Evolutionary conservation across 1,139 yeast species (phyloP), one percentile per base, ranked within the genome.

Genomic region (Saccharomyces pastorianus): DNA sequence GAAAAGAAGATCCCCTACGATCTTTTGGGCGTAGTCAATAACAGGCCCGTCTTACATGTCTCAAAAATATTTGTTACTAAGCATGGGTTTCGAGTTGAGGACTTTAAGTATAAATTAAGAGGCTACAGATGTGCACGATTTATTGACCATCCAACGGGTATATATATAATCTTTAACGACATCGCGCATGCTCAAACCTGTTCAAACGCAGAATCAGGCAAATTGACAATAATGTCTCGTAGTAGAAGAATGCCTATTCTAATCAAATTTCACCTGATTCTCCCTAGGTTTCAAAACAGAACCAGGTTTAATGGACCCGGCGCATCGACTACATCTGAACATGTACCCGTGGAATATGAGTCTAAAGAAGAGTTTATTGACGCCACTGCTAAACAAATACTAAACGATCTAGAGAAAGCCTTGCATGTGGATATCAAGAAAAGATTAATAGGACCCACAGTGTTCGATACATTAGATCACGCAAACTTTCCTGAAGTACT

Each of bases 351-450:
- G 8, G 42, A 25, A n/a, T 68, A 67, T 50, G 41, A 48, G 1
- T 57, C 64, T 2, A 57, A 57, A 27, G 65, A 61, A 28, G 66
- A 63, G 14, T 64, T 76, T 1, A 69, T 82, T 8, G 80, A 79
- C 32, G 88, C 84, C 54, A 86, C 96, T 0, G 74, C 81, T 1
- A 74, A 78, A 47, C 72, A 79, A 58, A 73, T 89, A 47, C 68
- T 83, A 38, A 80, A 79, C 55, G 96, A 89, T 58, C 76, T 89
- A 53, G 81, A 81, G 58, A 73, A 76, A 5, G 82, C 84, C 53
- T 70, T 89, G 52, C 73, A 83, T 41, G 84, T 85, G 58, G 96
- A 89, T 70, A 80, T 89, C 34, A 76, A 88, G 62, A 93, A 84
- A 63, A 80, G 90, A 59, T 73, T 87, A 5, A 79, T 88, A 38